phyloP scores from a whole-genome alignment of 2,329 filamentous ascomycete genomes.

The Botryosphaeria dothidea region DNA sequence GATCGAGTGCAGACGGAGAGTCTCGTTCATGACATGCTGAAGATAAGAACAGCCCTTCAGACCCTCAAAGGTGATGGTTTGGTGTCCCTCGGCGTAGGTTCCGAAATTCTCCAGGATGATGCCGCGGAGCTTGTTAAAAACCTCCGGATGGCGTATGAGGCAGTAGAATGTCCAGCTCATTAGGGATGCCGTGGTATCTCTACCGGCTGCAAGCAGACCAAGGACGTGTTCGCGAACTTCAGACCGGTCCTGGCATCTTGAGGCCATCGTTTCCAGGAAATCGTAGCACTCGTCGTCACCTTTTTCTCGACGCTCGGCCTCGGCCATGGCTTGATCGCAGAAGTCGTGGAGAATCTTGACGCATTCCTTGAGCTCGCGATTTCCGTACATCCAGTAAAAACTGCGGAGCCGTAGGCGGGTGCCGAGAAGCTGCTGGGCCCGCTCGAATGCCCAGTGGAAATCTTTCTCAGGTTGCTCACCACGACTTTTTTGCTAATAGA shows the following conservation, averaged over 20 bases:
- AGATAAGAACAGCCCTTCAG: slow-evolving; percentile 44
- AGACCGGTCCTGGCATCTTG: slow-evolving; percentile 46
- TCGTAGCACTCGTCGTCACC: slow-evolving; percentile 35
- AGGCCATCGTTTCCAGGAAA: slow-evolving; percentile 49
- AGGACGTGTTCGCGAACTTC: slow-evolving; percentile 47
- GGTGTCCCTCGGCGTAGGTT: slow-evolving; percentile 29
- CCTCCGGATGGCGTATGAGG: slow-evolving; percentile 40
- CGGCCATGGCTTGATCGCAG: slow-evolving; percentile 25
- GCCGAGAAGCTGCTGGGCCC: slow-evolving; percentile 5
- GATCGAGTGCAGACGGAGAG: slow-evolving; percentile 56
- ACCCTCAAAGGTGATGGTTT: slow-evolving; percentile 43
- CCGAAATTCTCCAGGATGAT: slow-evolving; percentile 46
- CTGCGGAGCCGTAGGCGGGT: not conserved
- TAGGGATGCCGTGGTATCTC: slow-evolving; percentile 42
- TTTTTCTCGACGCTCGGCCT: slow-evolving; percentile 22
- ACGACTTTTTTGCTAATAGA: slow-evolving; percentile 28
- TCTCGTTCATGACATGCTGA: slow-evolving; percentile 72
- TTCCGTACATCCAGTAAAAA: slow-evolving; percentile 1
- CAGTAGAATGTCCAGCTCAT: slow-evolving; percentile 43
- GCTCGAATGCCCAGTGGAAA: slow-evolving; percentile 1
- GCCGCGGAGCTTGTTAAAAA: slow-evolving; percentile 39
- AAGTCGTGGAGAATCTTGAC: not conserved
- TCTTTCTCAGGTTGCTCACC: not conserved
- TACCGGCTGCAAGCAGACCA: slow-evolving; percentile 45
- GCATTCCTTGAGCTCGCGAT: not conserved